Conservation (phyloP, 495 filamentous ascomycete genomes). For the Podospora pseudocomata region DNA sequence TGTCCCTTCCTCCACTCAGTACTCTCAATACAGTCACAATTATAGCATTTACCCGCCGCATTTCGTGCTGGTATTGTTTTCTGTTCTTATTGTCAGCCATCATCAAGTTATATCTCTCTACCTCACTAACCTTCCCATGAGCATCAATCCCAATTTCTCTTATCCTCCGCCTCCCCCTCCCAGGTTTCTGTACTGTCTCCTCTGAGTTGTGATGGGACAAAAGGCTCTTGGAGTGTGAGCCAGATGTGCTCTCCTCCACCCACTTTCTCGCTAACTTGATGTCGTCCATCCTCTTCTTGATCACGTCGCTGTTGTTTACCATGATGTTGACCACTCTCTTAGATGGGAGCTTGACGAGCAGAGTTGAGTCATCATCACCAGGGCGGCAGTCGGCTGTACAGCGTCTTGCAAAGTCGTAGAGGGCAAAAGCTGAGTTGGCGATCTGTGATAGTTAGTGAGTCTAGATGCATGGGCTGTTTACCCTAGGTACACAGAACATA, state of each 20-base stretch:
- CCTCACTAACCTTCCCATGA: neutral
- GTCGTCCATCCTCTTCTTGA: neutral
- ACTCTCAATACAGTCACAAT: conserved; percentile 4
- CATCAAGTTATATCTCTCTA: neutral
- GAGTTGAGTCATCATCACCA: neutral
- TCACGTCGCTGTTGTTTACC: conserved; percentile 2
- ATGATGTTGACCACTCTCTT: conserved; percentile 1
- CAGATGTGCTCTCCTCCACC: neutral
- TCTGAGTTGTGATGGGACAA: neutral
- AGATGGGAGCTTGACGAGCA: neutral
- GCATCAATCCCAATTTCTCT: neutral
- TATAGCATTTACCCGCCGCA: conserved; percentile 5
- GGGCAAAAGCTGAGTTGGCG: neutral
- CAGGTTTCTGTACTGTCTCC: neutral
- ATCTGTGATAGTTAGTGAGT: neutral
- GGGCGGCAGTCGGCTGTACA: neutral
- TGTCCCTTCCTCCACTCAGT: conserved; percentile 17
- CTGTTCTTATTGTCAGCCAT: neutral
- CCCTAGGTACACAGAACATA: neutral
- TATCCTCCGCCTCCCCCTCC: neutral
- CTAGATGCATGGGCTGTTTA: neutral
- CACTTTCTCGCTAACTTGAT: neutral
- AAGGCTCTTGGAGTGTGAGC: neutral
- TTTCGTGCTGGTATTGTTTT: conserved; percentile 3
- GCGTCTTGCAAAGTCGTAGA: conserved; percentile 1